These are phyloP conservation scores for Pseudocercospora fijiensis DNA, from an alignment of 2,329 filamentous ascomycete genomes.

Conservation along the genomic window DNA sequence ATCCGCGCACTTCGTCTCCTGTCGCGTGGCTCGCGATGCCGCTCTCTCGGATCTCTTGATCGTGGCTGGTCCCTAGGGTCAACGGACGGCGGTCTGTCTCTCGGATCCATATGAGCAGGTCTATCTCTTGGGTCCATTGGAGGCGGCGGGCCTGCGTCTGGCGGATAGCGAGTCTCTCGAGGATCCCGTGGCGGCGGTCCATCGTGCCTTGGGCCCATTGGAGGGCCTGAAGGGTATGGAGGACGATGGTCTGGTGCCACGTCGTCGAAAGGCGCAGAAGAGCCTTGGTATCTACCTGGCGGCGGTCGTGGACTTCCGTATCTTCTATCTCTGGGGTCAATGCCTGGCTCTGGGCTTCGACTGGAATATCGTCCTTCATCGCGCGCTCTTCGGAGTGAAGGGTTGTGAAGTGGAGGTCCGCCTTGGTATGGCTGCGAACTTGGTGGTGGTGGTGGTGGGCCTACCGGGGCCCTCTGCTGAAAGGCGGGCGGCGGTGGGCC, in stretches of 20 bases:
- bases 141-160: slow-evolving; percentile 10
- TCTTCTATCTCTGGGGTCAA: slow-evolving; percentile 10
- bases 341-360: slow-evolving; percentile 21
- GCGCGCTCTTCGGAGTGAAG: slow-evolving; percentile 21
- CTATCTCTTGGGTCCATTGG: slow-evolving; percentile 8
- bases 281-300: slow-evolving; percentile 14
- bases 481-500: slow-evolving; percentile 14
- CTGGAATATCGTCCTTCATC: slow-evolving; percentile 20
- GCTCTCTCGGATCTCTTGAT: slow-evolving; percentile 12
- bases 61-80: slow-evolving; percentile 11
- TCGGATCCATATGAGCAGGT: neutral
- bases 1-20: slow-evolving; percentile 9
- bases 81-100: slow-evolving; percentile 4
- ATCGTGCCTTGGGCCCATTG: slow-evolving; percentile 8
- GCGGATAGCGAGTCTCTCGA: slow-evolving; percentile 10
- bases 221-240: slow-evolving; percentile 10
- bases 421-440: slow-evolving; percentile 18
- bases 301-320: slow-evolving; percentile 17
- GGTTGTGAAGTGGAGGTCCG: slow-evolving; percentile 21
- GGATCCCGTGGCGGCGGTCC: slow-evolving; percentile 11
- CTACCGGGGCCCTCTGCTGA: slow-evolving; percentile 13
- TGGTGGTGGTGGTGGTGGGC: slow-evolving; percentile 5
- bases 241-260: slow-evolving; percentile 7
- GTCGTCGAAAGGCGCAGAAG: slow-evolving; percentile 8
- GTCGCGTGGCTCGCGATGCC: slow-evolving; percentile 7